Evolutionary conservation across 768 basidiomycete species (phyloP).

Genomic region (Sistotremastrum suecicum): DNA sequence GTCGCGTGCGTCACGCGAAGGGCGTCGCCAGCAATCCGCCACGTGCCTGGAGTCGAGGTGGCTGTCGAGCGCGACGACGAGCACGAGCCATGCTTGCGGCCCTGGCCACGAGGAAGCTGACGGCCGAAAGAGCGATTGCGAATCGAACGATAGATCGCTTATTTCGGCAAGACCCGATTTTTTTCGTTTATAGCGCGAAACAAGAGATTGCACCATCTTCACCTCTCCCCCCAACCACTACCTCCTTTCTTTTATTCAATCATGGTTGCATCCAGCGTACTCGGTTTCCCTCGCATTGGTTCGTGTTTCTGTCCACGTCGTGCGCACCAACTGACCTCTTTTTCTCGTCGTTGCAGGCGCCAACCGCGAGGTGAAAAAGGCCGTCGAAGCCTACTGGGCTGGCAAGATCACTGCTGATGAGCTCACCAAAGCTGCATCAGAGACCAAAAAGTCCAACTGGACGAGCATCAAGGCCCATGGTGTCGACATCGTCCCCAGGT

Average conservation of each 20-base stretch:
- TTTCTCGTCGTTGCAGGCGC: conserved; percentile 38
- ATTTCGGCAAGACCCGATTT: no score
- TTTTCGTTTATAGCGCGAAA: no score
- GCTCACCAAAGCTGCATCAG: conserved; percentile 75
- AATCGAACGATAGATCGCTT: no score
- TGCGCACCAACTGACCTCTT: not conserved
- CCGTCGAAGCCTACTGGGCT: conserved; percentile 97
- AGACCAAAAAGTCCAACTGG: conserved; percentile 85
- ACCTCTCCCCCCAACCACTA: conserved; percentile 7
- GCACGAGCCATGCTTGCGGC: no score
- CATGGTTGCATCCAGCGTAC: conserved; percentile 74
- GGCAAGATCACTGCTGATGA: conserved; percentile 81
- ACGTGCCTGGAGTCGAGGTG: no score
- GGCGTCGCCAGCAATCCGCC: no score
- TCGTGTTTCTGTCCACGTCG: conserved; percentile 9
- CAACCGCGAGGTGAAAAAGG: conserved; percentile 94
- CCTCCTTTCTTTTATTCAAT: conserved; percentile 8
- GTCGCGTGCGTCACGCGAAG: no score
- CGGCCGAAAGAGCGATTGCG: no score
- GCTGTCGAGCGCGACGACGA: no score
- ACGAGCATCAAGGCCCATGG: conserved; percentile 67
- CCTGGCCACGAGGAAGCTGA: no score
- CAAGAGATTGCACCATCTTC: no score
- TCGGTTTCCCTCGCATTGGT: conserved; percentile 92
- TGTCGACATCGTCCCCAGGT: conserved; percentile 91